phyloP scores from a whole-genome alignment of 345 rosid species.

The Streptanthus diversifolius region DNA sequence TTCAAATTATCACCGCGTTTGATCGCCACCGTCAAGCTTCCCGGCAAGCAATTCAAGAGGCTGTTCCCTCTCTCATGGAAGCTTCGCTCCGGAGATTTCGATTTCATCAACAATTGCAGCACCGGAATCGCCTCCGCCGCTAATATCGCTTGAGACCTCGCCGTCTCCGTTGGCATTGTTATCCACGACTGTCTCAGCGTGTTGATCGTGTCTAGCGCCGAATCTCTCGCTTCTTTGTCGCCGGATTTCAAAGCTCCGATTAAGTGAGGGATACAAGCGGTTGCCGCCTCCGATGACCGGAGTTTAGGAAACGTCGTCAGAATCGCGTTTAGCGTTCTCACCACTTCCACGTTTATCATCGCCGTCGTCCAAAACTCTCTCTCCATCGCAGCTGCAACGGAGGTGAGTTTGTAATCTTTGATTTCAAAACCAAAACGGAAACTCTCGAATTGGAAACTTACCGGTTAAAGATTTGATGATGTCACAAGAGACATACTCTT shows the following conservation, averaged over 20 bases:
- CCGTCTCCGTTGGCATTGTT: conserved; percentile 64
- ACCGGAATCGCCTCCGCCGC: conserved; percentile 81
- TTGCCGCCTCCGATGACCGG: conserved; percentile 77
- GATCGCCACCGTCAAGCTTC: conserved; percentile 71
- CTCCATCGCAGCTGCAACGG: conserved; percentile 72
- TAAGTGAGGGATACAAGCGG: conserved; percentile 67
- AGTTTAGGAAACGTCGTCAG: conserved; percentile 83
- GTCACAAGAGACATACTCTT: conserved; percentile 76
- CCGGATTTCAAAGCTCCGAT: conserved; percentile 79
- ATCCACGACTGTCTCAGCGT: conserved; percentile 78
- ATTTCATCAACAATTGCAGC: conserved; percentile 71
- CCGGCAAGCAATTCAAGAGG: conserved; percentile 80
- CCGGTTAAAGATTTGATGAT: conserved; percentile 83
- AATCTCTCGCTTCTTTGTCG: conserved; percentile 61
- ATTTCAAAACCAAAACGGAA: not conserved
- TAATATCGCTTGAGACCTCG: conserved; percentile 65
- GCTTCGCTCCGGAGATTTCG: conserved; percentile 49
- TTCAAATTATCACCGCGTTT: conserved; percentile 78
- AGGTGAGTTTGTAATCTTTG: not conserved
- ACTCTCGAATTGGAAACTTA: conserved; percentile 18
- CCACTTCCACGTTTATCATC: conserved; percentile 64
- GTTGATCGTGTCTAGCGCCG: conserved; percentile 72
- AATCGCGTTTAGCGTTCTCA: conserved; percentile 70
- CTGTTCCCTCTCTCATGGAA: conserved; percentile 80
- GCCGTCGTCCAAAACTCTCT: conserved; percentile 76